Base-by-base conservation (phyloP, 495 filamentous ascomycete genomes). In the Trichoderma virens region DNA sequence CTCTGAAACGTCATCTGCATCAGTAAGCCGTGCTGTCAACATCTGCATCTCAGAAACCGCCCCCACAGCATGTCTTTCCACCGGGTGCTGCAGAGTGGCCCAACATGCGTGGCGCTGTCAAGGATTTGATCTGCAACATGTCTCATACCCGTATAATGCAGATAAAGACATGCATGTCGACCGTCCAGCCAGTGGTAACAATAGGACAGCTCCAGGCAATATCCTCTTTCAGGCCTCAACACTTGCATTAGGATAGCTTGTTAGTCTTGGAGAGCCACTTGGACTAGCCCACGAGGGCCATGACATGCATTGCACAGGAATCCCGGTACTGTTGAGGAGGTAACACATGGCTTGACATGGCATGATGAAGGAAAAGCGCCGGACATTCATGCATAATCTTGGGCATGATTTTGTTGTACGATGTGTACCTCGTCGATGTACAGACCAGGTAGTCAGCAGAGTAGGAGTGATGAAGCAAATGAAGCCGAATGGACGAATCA, bases 301-400 rank as follows among this genome's bases (percentile, higher is more conserved):
- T 56, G 8, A 27, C 25, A 30, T 18, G 51, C 27, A 30, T 16
- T 30, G 51, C 25, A 56, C n/a, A 35, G 32, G 32, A 56, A 28
- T 13, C 13, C 9, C 1, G 25, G 23, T 16, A 56, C 4, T 28
- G 51, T n/a, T 13, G 11, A 8, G 25, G 25, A 20, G 11, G 9
- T 16, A 56, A 13, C 51, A 56, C 51, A 56, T 56, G 27, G 23
- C 23, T 56, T 30, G 51, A 30, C 51, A 56, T 30, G 51, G 27
- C 27, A 56, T 56, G 51, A 56, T n/a, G 27, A 27, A n/a, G 51
- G 5, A n/a, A 14, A n/a, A 56, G 27, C 51, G 51, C 51, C 27
- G 13, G 51, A 56, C 51, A 56, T 56, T 56, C 51, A 56, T 56
- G 51, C 51, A 56, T 27, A 30, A n/a, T 51, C 38, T 51, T 51